Evolutionary conservation across 768 basidiomycete genomes (phyloP).

Genomic region (Lactarius sanguifluus): DNA sequence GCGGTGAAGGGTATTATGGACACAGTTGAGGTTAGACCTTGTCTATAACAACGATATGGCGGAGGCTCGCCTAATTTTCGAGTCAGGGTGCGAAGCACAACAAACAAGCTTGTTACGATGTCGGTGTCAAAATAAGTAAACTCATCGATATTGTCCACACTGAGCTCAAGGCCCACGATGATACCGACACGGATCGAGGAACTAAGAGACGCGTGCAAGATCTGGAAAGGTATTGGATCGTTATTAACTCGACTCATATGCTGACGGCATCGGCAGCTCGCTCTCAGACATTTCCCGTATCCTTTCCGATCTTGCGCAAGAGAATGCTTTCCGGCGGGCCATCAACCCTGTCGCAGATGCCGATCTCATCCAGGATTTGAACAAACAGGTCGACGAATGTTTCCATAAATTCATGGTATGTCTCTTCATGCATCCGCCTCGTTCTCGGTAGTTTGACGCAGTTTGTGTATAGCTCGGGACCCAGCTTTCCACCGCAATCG

Average conservation of each 20-base stretch:
- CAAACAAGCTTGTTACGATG: conserved; percentile 25
- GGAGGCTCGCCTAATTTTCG: not conserved
- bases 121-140: conserved; percentile 20
- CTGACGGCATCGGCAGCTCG: conserved; percentile 6
- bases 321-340: conserved; percentile 23
- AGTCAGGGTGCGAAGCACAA: conserved; percentile 24
- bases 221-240: conserved; percentile 6
- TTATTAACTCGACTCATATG: not conserved
- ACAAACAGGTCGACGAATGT: conserved; percentile 19
- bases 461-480: conserved; percentile 13
- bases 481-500: conserved; percentile 17
- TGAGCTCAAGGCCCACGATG: conserved; percentile 15
- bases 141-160: conserved; percentile 16
- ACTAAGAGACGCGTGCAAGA: conserved; percentile 11
- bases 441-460: too few relatives aligned
- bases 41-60: not conserved
- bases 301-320: conserved; percentile 20
- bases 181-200: conserved; percentile 9
- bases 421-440: not conserved
- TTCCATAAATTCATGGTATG: conserved; percentile 11
- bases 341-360: conserved; percentile 21
- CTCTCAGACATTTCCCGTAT: conserved; percentile 14
- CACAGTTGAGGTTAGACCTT: conserved; percentile 8
- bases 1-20: conserved; percentile 23
- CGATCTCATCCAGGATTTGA: conserved; percentile 16